Evolutionary conservation across 192 early-diverging fungal species (phyloP), one percentile per base, ranked within the genome.

Genomic region (Coemansia sp.): DNA sequence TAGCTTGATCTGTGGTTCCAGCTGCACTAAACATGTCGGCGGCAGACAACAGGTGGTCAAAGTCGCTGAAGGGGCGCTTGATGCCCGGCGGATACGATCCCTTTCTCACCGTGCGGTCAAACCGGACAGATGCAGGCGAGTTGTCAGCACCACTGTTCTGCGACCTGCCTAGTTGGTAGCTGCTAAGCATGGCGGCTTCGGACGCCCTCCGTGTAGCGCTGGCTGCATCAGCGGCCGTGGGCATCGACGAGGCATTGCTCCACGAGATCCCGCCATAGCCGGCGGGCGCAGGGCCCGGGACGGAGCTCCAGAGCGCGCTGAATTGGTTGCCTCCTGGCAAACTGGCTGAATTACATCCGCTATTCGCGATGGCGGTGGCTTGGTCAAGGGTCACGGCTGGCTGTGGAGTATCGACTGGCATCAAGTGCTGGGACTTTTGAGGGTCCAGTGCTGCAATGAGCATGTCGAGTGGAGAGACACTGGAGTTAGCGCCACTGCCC

Each of bases 391-490:
- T n/a, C 51, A 55, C 51, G 13, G 26, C 51, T 31, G 51, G 51
- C 28, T 55, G 51, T 9, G 51, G 51, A 33, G 51, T 55, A 55
- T 26, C 23, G 51, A 31, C 28, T 13, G 24, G 7, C 51, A 28
- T 28, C 31, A 37, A 58, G 51, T 67, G 61, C 18, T 63, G 60
- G 8, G 57, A 28, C 24, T 73, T 73, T 28, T 70, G 67, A 0
- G 72, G 72, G 40, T 80, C 77, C 18, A 80, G 69, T 0, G 77
- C 77, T 1, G 77, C 77, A 40, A 80, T 74, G 33, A 80, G 66
- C 77, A 80, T 80, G 31, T 80, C 77, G 37, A 80, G 56, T n/a
- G 72, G 77, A 3, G 73, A 80, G 35, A 71, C 46, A 20, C 67
- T 50, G 4, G 68, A 26, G 60, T 64, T 53, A 14, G 60, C 50